Evolutionary conservation across 192 early-diverging fungal genomes (phyloP), one percentile per base, ranked within the genome.

Genomic region (Endogone sp.): DNA sequence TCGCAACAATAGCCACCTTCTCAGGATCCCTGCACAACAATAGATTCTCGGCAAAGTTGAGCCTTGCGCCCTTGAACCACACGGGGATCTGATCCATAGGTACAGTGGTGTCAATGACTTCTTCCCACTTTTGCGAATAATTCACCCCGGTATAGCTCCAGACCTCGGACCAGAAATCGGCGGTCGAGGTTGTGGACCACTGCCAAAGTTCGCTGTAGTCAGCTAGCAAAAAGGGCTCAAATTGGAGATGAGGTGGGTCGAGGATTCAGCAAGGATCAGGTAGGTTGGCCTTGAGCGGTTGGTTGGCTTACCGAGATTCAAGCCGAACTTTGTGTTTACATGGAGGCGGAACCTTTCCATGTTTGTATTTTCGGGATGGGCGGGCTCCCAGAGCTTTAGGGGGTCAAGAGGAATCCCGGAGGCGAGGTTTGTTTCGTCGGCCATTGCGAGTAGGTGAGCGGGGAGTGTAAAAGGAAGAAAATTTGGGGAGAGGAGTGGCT

Each of bases 1-100:
- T 77, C 23, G 84, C 85, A 60, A 88, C 79, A 29, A 88, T 79
- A 23, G 86, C 86, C 13, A 72, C 69, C 73, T 82, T 85, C 30
- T 77, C 66, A 4, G 71, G 29, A 44, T 79, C 76, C 37, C 80
- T 78, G 60, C 76, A 80, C 71, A 81, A 80, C 24, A 98, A 72
- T 13, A 95, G 68, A 74, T 98, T 96, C 72, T 99, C 94, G 25
- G 97, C 89, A 78, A 93, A 96, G 81, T 99, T 99, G 30, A 99
- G 78, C 21, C 77, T 77, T 0, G 91, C 84, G 2, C 89, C 93
- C n/a, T 72, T 29, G 76, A 97, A 99, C 97, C 97, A 99, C 58
- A 86, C 86, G 13, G 97, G 95, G 63, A 97, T 93, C 30, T 79
- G 65, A 74, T 92, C 90, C 92, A 99, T 99, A 3, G 85, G 82